Evolutionary conservation across 2,329 filamentous ascomycete species (phyloP), one percentile per base, ranked within the genome.

Genomic region (Clonostachys solani): DNA sequence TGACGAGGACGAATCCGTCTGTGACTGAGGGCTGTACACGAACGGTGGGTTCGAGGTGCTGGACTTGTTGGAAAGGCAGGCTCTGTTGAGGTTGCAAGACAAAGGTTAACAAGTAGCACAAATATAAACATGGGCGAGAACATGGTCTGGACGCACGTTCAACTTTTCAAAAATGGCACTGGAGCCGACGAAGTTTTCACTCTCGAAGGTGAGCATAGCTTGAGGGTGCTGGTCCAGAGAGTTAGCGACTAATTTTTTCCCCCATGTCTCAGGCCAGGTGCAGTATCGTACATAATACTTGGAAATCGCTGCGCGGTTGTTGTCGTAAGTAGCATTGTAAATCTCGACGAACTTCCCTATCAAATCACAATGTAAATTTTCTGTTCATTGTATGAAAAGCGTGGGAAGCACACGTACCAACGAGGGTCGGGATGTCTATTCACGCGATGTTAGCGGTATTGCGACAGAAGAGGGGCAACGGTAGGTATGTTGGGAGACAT

Each of bases 141-240:
- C 33, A 38, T 44, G 43, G 15, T 53, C 45, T 33, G 18, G 41
- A 67, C 82, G 59, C 75, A 97, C 92, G 50, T 68, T 65, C 52
- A 97, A 81, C 79, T 96, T 96, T 68, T 89, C 83, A 47, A 86
- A 72, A 59, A 99, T 96, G 33, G 65, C 64, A 19, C 57, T 62
- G 35, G 73, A 71, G 52, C 92, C 92, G 60, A 83, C 75, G 50
- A 81, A 68, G 13, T 86, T 83, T 41, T 74, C 59, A 42, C 78
- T 84, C 79, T 97, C 90, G 62, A 96, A 97, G 44, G 92, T 96
- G 70, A 97, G 78, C 87, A 96, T 95, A 43, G 94, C 97, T 51
- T 85, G 68, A 5, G 86, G 80, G 61, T 87, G 83, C 90, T 96
- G 57, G 61, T 48, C n/a, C 10, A 34, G 33, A 42, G 41, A 44